Evolutionary conservation across 2,329 filamentous ascomycete genomes (phyloP), one percentile per base, ranked within the genome.

Genomic region (Coniochaeta ligniaria): DNA sequence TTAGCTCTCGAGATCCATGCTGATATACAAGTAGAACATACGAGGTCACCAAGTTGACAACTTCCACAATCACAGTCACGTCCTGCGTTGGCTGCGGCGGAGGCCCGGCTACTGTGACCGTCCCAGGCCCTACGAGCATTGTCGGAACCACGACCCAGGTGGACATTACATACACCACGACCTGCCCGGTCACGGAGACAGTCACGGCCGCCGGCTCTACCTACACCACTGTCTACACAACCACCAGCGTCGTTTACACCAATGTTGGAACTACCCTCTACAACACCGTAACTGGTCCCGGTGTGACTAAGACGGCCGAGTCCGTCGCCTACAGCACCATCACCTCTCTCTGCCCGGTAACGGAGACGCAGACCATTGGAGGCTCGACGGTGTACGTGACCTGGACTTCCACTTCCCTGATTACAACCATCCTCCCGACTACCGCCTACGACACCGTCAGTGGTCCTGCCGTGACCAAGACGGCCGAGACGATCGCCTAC

Each of bases 281-380:
- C 52, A 60, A 66, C 31, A 70, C 67, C 43, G 61, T 63, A 58
- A 61, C 62, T 26, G 69, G 67, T 6, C 74, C 75, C 20, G 68
- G 70, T 20, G 72, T 74, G 9, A 79, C 75, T 2, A 61, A 72
- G 26, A 76, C 73, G 0, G 69, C 72, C 28, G 69, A 71, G 22
- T 71, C 73, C 16, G 70, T 77, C 7, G 70, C 70, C n/a, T 76
- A 78, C 66, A 72, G 68, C 9, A 81, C 78, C 7, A 59, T 75
- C 41, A 82, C 78, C 17, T 74, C 71, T 16, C 69, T 80, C 16
- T 78, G 76, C 67, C 76, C 78, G 7, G 66, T 81, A 14, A 81
- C 78, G 1, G 71, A 77, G 65, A 76, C 76, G 57, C 75, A 74
- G 68, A 78, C 75, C 1, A 59, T 80, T 4, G 73, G 67, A 28